A percentile compares a stretch with the other conserved stretches of the same genome.
phyloP scores from a whole-genome alignment of 208 protist species.

The Trypanosoma lewisi region DNA sequence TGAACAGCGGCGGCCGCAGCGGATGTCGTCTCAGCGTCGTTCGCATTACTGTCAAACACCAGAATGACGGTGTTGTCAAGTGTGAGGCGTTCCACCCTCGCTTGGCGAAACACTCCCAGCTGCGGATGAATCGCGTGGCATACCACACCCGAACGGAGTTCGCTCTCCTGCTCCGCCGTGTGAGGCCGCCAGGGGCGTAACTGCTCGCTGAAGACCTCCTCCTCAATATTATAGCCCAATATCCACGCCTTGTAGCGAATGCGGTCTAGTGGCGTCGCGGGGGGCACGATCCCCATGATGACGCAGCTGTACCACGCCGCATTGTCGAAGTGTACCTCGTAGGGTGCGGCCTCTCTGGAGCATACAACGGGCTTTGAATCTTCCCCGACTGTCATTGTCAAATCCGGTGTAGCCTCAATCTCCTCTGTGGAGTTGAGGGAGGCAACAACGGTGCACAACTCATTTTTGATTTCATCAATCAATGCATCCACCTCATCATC shows the following conservation, averaged over 20 bases:
- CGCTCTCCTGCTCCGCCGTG: conserved; percentile 19
- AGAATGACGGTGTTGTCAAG: conserved; percentile 63
- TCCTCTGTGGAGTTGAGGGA: conserved; percentile 60
- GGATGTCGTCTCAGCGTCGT: conserved; percentile 6
- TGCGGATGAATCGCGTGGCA: conserved; percentile 70
- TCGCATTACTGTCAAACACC: conserved; percentile 21
- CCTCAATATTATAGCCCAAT: conserved; percentile 71
- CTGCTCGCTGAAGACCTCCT: conserved; percentile 52
- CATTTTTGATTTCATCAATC: conserved; percentile 45
- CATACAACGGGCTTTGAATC: conserved; percentile 11
- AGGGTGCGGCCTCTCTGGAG: conserved; percentile 37
- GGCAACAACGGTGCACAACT: conserved; percentile 38
- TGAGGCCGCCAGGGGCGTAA: conserved; percentile 54
- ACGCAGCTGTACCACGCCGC: conserved; percentile 71
- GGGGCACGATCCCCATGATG: conserved; percentile 46
- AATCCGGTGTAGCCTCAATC: conserved; percentile 36
- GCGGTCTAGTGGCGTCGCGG: conserved; percentile 43
- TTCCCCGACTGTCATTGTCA: conserved; percentile 23
- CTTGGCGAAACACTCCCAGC: conserved; percentile 34
- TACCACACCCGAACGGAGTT: conserved; percentile 41
- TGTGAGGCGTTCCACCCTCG: conserved; percentile 69
- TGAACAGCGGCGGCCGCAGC: conserved; percentile 5
- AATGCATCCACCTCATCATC: conserved; percentile 43
- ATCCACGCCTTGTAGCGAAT: conserved; percentile 61
- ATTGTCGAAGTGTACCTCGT: conserved; percentile 72